Percentiles rank a stretch among this genome's conserved stretches.
phyloP scores from a whole-genome alignment of 2,329 filamentous ascomycete species.

The Colletotrichum sublineola region DNA sequence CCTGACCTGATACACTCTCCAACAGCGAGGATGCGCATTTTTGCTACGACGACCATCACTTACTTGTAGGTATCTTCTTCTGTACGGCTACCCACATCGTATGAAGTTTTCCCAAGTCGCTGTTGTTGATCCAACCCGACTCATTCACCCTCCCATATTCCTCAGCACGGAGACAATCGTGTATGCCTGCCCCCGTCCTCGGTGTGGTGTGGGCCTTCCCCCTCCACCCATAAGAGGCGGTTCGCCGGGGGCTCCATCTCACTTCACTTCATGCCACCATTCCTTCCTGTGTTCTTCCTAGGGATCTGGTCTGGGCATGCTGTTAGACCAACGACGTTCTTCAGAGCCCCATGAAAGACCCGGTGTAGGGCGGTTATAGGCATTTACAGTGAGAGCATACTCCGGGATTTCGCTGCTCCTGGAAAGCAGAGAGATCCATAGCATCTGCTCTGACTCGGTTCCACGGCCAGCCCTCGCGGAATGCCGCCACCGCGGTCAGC shows the following conservation, averaged over 20 bases:
- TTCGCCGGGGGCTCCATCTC: constrained; percentile 7
- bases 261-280: neutral
- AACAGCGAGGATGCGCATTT: neutral
- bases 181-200: constrained; percentile 24
- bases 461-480: neutral
- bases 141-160: constrained; percentile 17
- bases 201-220: neutral
- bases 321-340: neutral
- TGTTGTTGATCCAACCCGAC: neutral
- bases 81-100: neutral
- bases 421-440: neutral
- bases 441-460: neutral
- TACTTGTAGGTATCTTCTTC: too few relatives aligned
- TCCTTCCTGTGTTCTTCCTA: neutral
- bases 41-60: neutral
- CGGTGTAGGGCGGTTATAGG: neutral
- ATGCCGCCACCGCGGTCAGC: neutral
- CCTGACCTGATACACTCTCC: constrained; percentile 11
- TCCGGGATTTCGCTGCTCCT: neutral
- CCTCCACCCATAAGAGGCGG: constrained; percentile 14
- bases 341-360: neutral
- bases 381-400: neutral
- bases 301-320: neutral
- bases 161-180: neutral
- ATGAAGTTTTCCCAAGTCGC: neutral